A percentile compares a stretch with the other conserved stretches of the same genome.
These are phyloP conservation scores for Cytospora chrysosperma DNA, from an alignment of 2,329 filamentous ascomycete species.

Conservation along the genomic window DNA sequence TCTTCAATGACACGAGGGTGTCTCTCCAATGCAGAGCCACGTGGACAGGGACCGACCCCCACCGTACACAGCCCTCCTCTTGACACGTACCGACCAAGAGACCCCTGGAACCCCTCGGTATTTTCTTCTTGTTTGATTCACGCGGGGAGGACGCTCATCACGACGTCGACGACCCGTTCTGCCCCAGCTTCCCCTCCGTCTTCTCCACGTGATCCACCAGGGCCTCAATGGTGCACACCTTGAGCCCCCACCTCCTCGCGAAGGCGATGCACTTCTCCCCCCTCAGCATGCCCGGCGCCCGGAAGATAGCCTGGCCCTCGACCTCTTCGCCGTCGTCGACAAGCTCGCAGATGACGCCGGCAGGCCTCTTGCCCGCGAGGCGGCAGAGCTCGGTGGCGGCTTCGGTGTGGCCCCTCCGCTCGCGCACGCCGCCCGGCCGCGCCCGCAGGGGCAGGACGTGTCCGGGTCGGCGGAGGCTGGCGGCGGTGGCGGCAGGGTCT, in stretches of 20 bases:
- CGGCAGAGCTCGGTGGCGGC: conserved; percentile 88
- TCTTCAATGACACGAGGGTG: background rate
- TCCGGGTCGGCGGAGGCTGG: conserved; percentile 75
- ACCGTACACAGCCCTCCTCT: background rate
- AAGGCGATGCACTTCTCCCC: conserved; percentile 86
- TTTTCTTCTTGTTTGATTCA: background rate
- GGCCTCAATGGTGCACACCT: conserved; percentile 94
- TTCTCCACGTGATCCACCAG: conserved; percentile 77
- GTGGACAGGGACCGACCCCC: background rate
- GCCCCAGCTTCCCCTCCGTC: conserved; percentile 61
- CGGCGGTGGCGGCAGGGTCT: conserved; percentile 54
- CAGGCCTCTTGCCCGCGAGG: conserved; percentile 73
- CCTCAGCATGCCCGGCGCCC: conserved; percentile 83
- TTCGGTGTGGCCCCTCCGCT: conserved; percentile 85
- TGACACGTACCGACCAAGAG: background rate
- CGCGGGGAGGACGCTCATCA: background rate
- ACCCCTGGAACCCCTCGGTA: no score
- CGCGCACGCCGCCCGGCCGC: conserved; percentile 74
- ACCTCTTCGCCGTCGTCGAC: conserved; percentile 81
- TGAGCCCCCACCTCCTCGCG: conserved; percentile 83
- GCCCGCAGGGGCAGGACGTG: conserved; percentile 87
- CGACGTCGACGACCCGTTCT: conserved; percentile 40
- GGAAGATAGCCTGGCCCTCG: conserved; percentile 63
- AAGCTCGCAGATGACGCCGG: conserved; percentile 85
- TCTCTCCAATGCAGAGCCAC: background rate